A percentile compares a stretch with the other conserved stretches of the same genome.
These are phyloP conservation scores for Aspergillus luchuensis DNA, from an alignment of 2,329 filamentous ascomycete genomes.

Conservation along the genomic window DNA sequence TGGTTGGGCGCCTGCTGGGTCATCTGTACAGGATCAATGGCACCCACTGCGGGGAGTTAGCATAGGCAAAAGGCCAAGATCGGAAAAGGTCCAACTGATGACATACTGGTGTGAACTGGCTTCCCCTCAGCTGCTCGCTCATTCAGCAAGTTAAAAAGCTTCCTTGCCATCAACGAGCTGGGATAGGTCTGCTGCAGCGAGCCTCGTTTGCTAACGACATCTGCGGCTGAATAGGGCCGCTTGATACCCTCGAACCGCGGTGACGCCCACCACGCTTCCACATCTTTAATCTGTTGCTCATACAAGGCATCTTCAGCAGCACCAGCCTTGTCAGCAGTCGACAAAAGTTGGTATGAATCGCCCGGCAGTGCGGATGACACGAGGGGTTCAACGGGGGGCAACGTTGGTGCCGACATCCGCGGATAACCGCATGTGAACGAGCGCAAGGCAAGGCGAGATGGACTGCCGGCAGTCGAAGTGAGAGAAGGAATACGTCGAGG, in stretches of 20 bases:
- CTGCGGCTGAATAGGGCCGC: constrained; percentile 84
- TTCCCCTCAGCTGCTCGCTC: constrained; percentile 76
- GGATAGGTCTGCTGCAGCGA: constrained; percentile 84
- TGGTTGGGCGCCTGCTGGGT: constrained; percentile 96
- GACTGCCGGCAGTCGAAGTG: constrained; percentile 22
- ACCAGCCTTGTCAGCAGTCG: constrained; percentile 75
- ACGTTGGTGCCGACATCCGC: constrained; percentile 56
- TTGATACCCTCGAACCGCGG: constrained; percentile 86
- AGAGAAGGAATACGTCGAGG: constrained; percentile 34
- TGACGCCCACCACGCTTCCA: constrained; percentile 87
- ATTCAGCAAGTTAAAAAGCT: constrained; percentile 86
- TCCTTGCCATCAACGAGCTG: constrained; percentile 91
- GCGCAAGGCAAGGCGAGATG: constrained; percentile 32
- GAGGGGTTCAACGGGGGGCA: constrained; percentile 60
- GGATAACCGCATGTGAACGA: constrained; percentile 41
- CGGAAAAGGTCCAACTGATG: background rate
- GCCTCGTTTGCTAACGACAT: constrained; percentile 91
- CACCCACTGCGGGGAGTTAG: constrained; percentile 69
- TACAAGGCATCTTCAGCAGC: constrained; percentile 82
- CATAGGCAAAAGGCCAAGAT: too few relatives aligned
- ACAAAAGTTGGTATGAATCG: constrained; percentile 83
- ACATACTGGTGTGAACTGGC: constrained; percentile 85
- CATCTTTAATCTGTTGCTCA: constrained; percentile 78
- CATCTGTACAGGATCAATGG: constrained; percentile 99
- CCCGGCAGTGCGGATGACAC: constrained; percentile 64